These are phyloP conservation scores for Fusarium sambucinum DNA, from an alignment of 2,329 filamentous ascomycete genomes.

Conservation along the genomic window DNA sequence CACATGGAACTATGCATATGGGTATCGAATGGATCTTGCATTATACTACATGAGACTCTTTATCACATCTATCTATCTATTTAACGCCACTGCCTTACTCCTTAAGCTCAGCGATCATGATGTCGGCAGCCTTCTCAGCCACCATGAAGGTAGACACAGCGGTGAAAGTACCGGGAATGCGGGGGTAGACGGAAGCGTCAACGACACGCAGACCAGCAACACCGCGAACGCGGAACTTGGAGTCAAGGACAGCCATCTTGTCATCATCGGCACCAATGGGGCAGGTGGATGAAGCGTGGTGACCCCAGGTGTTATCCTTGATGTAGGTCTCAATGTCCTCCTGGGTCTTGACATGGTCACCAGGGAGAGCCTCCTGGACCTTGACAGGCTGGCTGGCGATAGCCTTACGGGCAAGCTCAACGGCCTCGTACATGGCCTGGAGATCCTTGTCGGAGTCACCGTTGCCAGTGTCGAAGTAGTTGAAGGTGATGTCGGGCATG, in stretches of 20 bases:
- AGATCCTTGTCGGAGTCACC: constrained; percentile 62
- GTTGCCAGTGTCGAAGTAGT: constrained; percentile 67
- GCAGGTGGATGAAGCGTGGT: constrained; percentile 52
- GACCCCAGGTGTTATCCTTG: constrained; percentile 52
- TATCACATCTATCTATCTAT: constrained; percentile 8
- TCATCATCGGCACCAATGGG: constrained; percentile 51
- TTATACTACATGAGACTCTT: constrained; percentile 3
- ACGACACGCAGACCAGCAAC: constrained; percentile 60
- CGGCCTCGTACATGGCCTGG: constrained; percentile 67
- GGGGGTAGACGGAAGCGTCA: constrained; percentile 60
- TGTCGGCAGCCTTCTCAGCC: constrained; percentile 52
- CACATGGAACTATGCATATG: not conserved
- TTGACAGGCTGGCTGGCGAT: constrained; percentile 40
- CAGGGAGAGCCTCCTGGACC: constrained; percentile 41
- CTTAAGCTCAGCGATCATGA: constrained; percentile 43
- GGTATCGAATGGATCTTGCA: constrained; percentile 10
- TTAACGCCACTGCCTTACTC: not conserved
- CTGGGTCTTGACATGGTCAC: constrained; percentile 26
- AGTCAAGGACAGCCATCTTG: constrained; percentile 59
- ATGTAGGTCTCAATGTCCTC: constrained; percentile 43
- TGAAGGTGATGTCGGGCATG: constrained; percentile 71
- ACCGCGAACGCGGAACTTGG: constrained; percentile 61
- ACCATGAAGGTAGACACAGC: constrained; percentile 51
- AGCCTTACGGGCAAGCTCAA: constrained; percentile 64
- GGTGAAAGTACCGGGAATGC: constrained; percentile 51